Percentiles rank a stretch among this genome's conserved stretches.
These are phyloP conservation scores for Xylaria sp. DNA, from an alignment of 2,329 filamentous ascomycete genomes.

Conservation along the genomic window DNA sequence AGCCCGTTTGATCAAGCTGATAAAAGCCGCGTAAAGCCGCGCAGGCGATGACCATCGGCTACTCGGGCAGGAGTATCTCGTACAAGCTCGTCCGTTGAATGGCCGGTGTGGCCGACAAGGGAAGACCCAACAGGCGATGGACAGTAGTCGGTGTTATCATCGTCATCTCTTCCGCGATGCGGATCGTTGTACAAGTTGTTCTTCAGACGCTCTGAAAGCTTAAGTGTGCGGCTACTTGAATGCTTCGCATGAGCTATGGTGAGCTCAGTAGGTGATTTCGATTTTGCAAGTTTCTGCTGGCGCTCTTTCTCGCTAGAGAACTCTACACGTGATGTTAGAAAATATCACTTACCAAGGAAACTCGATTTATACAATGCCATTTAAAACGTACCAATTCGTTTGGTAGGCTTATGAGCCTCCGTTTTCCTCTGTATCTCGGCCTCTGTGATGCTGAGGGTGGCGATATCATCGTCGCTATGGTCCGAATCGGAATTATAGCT, in stretches of 20 bases:
- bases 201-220: not conserved
- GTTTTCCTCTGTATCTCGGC: constrained; percentile 31
- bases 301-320: constrained; percentile 38
- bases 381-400: constrained; percentile 41
- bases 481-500: constrained; percentile 42
- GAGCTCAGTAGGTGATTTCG: not conserved
- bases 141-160: constrained; percentile 14
- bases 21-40: constrained; percentile 28
- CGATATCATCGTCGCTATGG: constrained; percentile 29
- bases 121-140: constrained; percentile 40
- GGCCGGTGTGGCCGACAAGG: constrained; percentile 46
- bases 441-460: constrained; percentile 34
- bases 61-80: not conserved
- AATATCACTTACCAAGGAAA: not conserved
- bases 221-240: not conserved
- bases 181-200: constrained; percentile 13
- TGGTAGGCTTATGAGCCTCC: constrained; percentile 11
- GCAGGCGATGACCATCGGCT: constrained; percentile 31
- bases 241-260: not conserved
- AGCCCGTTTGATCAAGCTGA: constrained; percentile 7
- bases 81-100: constrained; percentile 43
- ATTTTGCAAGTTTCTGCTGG: constrained; percentile 16
- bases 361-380: not conserved
- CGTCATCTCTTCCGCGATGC: constrained; percentile 4
- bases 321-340: constrained; percentile 35